Conservation (phyloP, 1,284 basidiomycete species). For the Hypsizygus ulmarius region DNA sequence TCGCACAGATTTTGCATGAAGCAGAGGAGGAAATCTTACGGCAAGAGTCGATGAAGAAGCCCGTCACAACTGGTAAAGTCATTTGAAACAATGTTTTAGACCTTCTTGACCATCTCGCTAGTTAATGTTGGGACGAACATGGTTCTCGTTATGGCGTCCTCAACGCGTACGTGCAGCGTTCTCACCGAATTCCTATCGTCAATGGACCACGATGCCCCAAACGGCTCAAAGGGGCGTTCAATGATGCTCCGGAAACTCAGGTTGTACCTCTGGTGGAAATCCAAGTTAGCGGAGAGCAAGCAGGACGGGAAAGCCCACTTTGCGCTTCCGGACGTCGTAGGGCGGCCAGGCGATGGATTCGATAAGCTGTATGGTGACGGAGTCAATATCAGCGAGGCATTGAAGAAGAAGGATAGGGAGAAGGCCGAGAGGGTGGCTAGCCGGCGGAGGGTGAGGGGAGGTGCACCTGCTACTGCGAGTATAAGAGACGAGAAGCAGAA, state of each 20-base stretch:
- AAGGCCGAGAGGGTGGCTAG: constrained; percentile 51
- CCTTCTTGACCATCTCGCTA: constrained; percentile 20
- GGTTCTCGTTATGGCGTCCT: constrained; percentile 88
- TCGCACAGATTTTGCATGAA: constrained; percentile 87
- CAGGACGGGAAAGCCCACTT: constrained; percentile 29
- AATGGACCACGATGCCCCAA: constrained; percentile 57
- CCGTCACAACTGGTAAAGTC: constrained; percentile 26
- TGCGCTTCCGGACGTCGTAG: constrained; percentile 18
- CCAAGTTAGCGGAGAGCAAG: constrained; percentile 47
- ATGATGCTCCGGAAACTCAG: constrained; percentile 81
- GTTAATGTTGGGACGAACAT: constrained; percentile 68
- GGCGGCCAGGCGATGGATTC: constrained; percentile 16
- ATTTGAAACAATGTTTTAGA: constrained; percentile 6
- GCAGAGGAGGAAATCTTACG: constrained; percentile 85
- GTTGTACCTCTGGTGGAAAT: constrained; percentile 83
- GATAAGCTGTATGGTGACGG: constrained; percentile 13
- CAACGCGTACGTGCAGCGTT: constrained; percentile 71
- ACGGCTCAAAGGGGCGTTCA: constrained; percentile 57
- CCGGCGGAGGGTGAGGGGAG: constrained; percentile 64
- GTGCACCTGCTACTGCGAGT: constrained; percentile 41
- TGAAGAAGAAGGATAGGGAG: constrained; percentile 73
- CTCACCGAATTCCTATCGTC: constrained; percentile 77
- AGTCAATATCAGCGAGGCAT: constrained; percentile 57
- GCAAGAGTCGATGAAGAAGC: constrained; percentile 44
- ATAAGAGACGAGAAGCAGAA: constrained; percentile 19